phyloP scores from a whole-genome alignment of 306 rosid species.

The Oxytropis ochrocephala region DNA sequence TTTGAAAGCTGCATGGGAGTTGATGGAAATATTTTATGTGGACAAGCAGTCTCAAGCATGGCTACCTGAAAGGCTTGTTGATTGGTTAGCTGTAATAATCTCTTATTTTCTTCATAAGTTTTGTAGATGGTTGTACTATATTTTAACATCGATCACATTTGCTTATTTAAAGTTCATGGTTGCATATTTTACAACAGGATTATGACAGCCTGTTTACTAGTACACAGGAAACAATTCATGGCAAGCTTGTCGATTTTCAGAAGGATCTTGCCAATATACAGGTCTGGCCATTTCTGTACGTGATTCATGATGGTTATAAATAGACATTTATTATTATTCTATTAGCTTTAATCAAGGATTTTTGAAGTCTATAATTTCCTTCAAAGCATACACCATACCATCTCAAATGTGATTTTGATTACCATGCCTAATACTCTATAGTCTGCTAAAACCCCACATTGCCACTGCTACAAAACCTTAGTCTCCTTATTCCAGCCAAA shows the following conservation, averaged over 20 bases:
- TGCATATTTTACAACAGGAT: slow-evolving; percentile 50
- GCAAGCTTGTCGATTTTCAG: slow-evolving; percentile 65
- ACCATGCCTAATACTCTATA: not conserved
- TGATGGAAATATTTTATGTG: slow-evolving; percentile 83
- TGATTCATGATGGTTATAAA: not conserved
- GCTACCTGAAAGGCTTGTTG: slow-evolving; percentile 87
- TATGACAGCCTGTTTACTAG: slow-evolving; percentile 72
- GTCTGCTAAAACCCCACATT: not conserved
- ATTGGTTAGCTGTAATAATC: slow-evolving; percentile 94
- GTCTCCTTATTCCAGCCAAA: not conserved
- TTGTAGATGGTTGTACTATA: slow-evolving; percentile 2
- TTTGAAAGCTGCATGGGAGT: slow-evolving; percentile 94
- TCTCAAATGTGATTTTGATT: not conserved
- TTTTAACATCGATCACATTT: not conserved
- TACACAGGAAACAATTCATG: slow-evolving; percentile 57
- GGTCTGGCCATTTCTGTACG: slow-evolving; percentile 38
- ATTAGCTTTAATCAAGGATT: not conserved
- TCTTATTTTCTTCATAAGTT: slow-evolving; percentile 6
- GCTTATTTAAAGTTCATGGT: slow-evolving; percentile 5
- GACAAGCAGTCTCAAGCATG: slow-evolving; percentile 86
- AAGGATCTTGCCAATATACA: slow-evolving; percentile 60
- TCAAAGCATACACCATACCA: not conserved
- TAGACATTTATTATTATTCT: not conserved
- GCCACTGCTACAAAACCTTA: not conserved
- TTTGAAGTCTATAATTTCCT: not conserved